phyloP scores from a whole-genome alignment of 2,329 filamentous ascomycete genomes.

The Ophiostoma sp. region DNA sequence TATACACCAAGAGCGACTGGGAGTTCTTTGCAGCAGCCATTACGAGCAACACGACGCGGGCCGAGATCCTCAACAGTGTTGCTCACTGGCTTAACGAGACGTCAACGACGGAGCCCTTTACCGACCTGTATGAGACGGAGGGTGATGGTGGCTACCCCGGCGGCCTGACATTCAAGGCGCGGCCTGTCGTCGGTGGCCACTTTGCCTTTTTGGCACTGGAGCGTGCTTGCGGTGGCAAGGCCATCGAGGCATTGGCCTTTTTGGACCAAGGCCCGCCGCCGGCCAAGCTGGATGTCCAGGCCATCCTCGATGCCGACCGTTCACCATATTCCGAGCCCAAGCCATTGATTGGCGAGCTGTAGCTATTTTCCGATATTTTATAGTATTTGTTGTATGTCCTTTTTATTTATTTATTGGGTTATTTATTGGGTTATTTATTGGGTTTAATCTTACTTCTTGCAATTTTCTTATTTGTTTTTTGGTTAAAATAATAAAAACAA shows the following conservation, averaged over 20 bases:
- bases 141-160: slow-evolving; percentile 69
- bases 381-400: neutral
- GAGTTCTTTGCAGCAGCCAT: slow-evolving; percentile 84
- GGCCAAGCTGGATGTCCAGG: slow-evolving; percentile 25
- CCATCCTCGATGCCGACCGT: slow-evolving; percentile 20
- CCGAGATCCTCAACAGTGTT: slow-evolving; percentile 67
- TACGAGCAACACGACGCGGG: slow-evolving; percentile 60
- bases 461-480: neutral
- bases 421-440: neutral
- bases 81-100: slow-evolving; percentile 83
- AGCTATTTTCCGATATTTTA: neutral
- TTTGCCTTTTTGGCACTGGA: slow-evolving; percentile 81
- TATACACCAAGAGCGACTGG: slow-evolving; percentile 89
- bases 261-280: slow-evolving; percentile 38
- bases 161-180: slow-evolving; percentile 68
- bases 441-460: neutral
- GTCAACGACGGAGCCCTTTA: slow-evolving; percentile 67
- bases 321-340: slow-evolving; percentile 5
- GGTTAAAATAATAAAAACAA: neutral
- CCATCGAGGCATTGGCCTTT: slow-evolving; percentile 52
- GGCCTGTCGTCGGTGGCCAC: slow-evolving; percentile 79
- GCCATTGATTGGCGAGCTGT: neutral
- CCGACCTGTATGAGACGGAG: slow-evolving; percentile 78
- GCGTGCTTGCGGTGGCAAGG: slow-evolving; percentile 68
- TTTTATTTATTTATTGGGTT: neutral